Base-by-base conservation (phyloP, 139 green algal species). In the Mychonastes homosphaera region DNA sequence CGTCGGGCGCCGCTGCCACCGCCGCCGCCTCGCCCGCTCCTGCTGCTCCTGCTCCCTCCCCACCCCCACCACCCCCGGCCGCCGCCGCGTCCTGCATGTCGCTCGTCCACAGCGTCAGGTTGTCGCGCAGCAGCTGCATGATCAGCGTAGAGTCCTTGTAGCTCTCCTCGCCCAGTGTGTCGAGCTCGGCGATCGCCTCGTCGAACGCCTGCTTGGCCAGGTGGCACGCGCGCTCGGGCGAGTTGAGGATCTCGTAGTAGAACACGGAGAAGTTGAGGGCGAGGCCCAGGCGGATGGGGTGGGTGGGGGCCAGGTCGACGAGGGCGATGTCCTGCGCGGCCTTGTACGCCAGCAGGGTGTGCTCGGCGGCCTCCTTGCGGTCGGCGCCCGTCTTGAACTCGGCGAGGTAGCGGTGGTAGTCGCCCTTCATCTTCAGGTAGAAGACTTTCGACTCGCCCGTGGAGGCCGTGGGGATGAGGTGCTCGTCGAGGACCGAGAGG, bases 201-300 rank as follows among this genome's bases (percentile, higher is more conserved):
- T 98, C 92, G 73, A 98, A 98, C 1, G 92, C 92, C 84, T 96
- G 85, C 83, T 98, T 98, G 4, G 91, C 91, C 56, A 98, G 75
- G 61, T 92, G 75, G 83, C 90, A 98, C 12, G 91, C 91, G 34
- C 83, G 79, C 79, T 98, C 92, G 12, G 92, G 92, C 15, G 89
- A 95, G 83, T 98, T 98, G 34, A 98, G 70, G 67, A 98, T 97
- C 74, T 98, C 92, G 53, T 98, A 98, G 80, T 98, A 98, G 73
- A 98, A 98, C 9, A 98, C 92, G 12, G 87, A 96, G 78, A 98
- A 98, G 82, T 98, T 98, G 40, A 98, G 81, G 7, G 92, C 92
- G 54, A 98, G 81, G 45, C 92, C 92, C 53, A 98, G 81, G 41
- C 92, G 79, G 56, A 98, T 98, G 50, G 92, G 92, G 79, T 98